Conservation (phyloP, 2,329 filamentous ascomycete species). For the Helotiales sp. region DNA sequence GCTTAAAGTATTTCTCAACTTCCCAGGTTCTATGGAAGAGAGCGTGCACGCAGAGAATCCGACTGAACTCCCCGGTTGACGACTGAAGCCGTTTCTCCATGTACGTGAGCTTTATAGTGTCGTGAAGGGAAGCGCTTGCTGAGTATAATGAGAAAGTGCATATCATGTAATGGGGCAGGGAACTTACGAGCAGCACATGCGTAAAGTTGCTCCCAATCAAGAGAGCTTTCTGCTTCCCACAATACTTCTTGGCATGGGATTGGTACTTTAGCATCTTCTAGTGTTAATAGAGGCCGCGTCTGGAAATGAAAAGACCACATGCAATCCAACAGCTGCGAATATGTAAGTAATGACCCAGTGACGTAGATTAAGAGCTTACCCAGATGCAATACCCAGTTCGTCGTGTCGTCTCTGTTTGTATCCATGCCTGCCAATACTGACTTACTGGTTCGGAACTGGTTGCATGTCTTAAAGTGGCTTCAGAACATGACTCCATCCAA, state of each 20-base stretch:
- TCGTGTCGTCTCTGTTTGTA: conserved; percentile 45
- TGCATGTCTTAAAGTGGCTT: conserved; percentile 16
- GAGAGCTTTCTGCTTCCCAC: conserved; percentile 46
- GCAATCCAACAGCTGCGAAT: conserved; percentile 48
- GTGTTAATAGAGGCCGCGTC: conserved; percentile 43
- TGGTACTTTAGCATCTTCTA: conserved; percentile 48
- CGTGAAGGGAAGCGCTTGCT: conserved; percentile 46
- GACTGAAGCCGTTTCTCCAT: conserved; percentile 53
- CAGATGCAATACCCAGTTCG: conserved; percentile 50
- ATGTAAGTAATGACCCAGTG: conserved; percentile 3
- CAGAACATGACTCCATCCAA: conserved; percentile 21
- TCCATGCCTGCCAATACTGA: conserved; percentile 46
- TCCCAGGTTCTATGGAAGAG: conserved; percentile 56
- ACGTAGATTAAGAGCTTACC: conserved; percentile 40
- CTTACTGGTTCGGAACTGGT: background rate
- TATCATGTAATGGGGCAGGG: background rate
- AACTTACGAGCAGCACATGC: conserved; percentile 29
- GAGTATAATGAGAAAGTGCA: background rate
- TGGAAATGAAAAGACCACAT: conserved; percentile 48
- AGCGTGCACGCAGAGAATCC: conserved; percentile 54
- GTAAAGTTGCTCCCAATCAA: conserved; percentile 43
- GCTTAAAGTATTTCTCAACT: conserved; percentile 50
- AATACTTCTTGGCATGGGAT: conserved; percentile 49
- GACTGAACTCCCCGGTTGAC: conserved; percentile 54
- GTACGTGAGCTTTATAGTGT: conserved; percentile 52